Conservation (phyloP, 768 basidiomycete species). For the Calocera viscosa region DNA sequence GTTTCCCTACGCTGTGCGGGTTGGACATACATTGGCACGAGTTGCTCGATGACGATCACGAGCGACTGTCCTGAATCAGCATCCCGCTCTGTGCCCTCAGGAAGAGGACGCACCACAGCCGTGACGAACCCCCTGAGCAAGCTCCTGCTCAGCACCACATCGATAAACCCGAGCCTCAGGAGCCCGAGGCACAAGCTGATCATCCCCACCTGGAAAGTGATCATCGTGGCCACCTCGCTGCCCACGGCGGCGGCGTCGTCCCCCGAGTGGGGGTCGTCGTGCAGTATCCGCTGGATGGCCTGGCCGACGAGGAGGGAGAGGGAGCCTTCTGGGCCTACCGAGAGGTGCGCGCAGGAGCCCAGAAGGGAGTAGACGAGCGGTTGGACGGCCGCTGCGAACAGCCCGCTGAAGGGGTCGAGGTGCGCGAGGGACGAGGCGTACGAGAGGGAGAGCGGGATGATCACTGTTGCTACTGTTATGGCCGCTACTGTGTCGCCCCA, state of each 20-base stretch:
- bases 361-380: conserved; percentile 82
- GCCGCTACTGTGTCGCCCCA: conserved; percentile 78
- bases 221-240: conserved; percentile 60
- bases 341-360: conserved; percentile 70
- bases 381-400: conserved; percentile 77
- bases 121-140: conserved; percentile 78
- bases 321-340: conserved; percentile 67
- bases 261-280: conserved; percentile 35
- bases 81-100: background rate
- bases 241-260: conserved; percentile 41
- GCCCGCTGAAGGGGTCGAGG: conserved; percentile 69
- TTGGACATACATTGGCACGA: conserved; percentile 58
- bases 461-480: conserved; percentile 70
- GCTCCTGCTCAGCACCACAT: conserved; percentile 83
- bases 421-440: conserved; percentile 83
- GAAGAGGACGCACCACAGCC: conserved; percentile 37
- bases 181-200: conserved; percentile 79
- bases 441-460: conserved; percentile 79
- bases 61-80: conserved; percentile 35
- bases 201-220: conserved; percentile 77
- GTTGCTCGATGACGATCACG: conserved; percentile 58
- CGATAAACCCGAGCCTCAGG: conserved; percentile 81
- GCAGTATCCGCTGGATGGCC: conserved; percentile 58
- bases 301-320: conserved; percentile 79
- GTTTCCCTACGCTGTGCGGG: background rate